Percentiles rank a stretch among this genome's conserved stretches.
Evolutionary conservation across 164 flowering plant species (phyloP).

Genomic region (Aristolochia contorta): DNA sequence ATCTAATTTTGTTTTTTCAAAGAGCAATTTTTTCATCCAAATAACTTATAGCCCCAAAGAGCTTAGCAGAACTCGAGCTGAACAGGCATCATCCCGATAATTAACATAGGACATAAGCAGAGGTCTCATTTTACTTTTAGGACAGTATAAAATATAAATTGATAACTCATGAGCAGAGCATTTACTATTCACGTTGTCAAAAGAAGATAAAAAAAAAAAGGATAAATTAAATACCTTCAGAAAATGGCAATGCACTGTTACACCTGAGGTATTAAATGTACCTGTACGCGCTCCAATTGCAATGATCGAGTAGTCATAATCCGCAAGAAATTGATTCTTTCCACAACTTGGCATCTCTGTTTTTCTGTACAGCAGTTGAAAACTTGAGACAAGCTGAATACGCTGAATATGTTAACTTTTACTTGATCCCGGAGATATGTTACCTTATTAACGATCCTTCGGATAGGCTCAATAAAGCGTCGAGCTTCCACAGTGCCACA

Average conservation of each 20-base stretch:
- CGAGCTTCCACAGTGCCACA: slow-evolving; percentile 92
- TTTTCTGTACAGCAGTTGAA: slow-evolving; percentile 35
- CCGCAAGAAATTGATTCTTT: slow-evolving; percentile 54
- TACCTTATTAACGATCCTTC: slow-evolving; percentile 70
- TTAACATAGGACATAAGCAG: too few species aligned
- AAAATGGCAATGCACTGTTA: slow-evolving; percentile 74
- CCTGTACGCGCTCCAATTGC: slow-evolving; percentile 93
- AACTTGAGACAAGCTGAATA: background rate
- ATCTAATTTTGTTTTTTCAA: too few species aligned
- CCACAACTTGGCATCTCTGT: slow-evolving; percentile 39
- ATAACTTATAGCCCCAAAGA: too few species aligned
- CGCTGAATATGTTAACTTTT: background rate
- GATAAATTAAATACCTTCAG: too few species aligned
- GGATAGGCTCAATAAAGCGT: slow-evolving; percentile 78
- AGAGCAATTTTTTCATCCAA: too few species aligned
- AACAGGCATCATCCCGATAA: too few species aligned
- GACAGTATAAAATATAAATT: too few species aligned
- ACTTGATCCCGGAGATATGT: background rate
- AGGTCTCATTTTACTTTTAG: too few species aligned
- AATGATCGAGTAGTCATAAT: slow-evolving; percentile 85
- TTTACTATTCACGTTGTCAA: too few species aligned
- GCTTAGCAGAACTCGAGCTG: too few species aligned
- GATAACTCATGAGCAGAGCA: too few species aligned
- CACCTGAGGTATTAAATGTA: slow-evolving; percentile 91
- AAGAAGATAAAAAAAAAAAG: too few species aligned